Base-by-base conservation (phyloP, 345 rosid genomes). In the Erucastrum elatum region DNA sequence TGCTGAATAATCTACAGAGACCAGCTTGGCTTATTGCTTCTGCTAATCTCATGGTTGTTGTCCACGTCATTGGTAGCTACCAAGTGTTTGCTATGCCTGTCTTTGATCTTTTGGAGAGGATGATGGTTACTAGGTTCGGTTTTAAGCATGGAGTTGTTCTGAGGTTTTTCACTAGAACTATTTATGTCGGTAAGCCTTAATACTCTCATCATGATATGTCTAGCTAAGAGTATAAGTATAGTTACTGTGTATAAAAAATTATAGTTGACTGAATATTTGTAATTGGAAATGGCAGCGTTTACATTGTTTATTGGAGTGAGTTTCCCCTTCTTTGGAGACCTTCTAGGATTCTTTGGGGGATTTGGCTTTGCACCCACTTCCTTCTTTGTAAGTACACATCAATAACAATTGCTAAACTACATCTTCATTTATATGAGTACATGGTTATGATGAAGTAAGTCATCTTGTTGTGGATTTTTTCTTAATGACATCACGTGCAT, bases 61-160 rank as follows among this genome's bases (percentile, higher is more conserved):
- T 94, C 46, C 97, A 94, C 75, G 98, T 92, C 82, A 91, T 89
- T 5, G 98, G 98, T 64, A 94, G 98, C 81, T 92, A 92, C 81
- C 97, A 92, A 92, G 99, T 95, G 62, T 93, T 77, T 77, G 98
- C 99, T 9, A 93, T 95, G 96, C 99, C 99, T 2, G 97, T 93
- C 49, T 95, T 95, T 70, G 90, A 80, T 74, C 58, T 90, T 82
- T 81, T 94, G 79, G 97, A 94, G 84, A 80, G 87, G 68, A 64
- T 84, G 73, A 83, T 89, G 91, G 53, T 82, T 8, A 90, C 81
- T 35, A 88, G 58, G 68, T 31, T 89, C 15, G 82, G 87, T 65
- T 86, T 91, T 69, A 89, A 91, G 9, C 86, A 87, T 2, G 97
- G 97, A 30, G 9, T 82, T 62, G 80, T 53, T 39, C 87, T 95